phyloP scores from a whole-genome alignment of 2,329 filamentous ascomycete species.

The Akanthomyces muscarius region DNA sequence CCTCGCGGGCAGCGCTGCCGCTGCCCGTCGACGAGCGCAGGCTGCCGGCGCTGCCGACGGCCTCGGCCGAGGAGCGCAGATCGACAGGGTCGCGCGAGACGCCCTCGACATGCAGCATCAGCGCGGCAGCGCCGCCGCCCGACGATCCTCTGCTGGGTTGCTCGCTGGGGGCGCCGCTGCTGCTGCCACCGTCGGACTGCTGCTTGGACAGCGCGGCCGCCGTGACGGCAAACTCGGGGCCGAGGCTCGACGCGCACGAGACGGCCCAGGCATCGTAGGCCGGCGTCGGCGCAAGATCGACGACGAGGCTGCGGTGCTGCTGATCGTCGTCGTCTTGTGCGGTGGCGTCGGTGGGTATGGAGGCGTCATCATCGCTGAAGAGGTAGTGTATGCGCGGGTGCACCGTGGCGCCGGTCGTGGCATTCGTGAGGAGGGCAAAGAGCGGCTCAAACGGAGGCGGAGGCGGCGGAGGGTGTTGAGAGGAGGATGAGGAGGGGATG shows the following conservation, averaged over 20 bases:
- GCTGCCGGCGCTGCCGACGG: conserved; percentile 15
- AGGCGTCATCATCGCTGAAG: conserved; percentile 86
- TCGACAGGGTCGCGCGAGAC: conserved; percentile 36
- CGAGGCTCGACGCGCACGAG: conserved; percentile 66
- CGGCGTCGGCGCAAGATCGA: conserved; percentile 48
- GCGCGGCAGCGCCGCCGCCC: conserved; percentile 38
- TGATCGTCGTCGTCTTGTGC: conserved; percentile 30
- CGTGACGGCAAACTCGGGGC: conserved; percentile 64
- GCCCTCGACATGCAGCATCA: conserved; percentile 36
- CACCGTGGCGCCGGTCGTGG: conserved; percentile 66
- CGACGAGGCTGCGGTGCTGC: conserved; percentile 46
- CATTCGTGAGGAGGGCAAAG: conserved; percentile 80
- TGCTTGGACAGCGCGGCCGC: conserved; percentile 41
- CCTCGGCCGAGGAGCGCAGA: conserved; percentile 21
- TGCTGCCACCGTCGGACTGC: conserved; percentile 34
- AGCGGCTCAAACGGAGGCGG: conserved; percentile 63
- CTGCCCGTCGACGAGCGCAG: conserved; percentile 29
- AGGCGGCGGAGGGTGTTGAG: not conserved
- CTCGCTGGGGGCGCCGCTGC: conserved; percentile 37
- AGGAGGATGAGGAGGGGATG: not conserved
- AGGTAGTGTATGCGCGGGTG: conserved; percentile 90
- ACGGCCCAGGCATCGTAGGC: conserved; percentile 50
- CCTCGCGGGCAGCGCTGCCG: conserved; percentile 37
- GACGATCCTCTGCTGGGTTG: not conserved
- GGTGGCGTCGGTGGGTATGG: conserved; percentile 61